Conservation (phyloP, 257 asterid species). For the Solanum tacnaense region DNA sequence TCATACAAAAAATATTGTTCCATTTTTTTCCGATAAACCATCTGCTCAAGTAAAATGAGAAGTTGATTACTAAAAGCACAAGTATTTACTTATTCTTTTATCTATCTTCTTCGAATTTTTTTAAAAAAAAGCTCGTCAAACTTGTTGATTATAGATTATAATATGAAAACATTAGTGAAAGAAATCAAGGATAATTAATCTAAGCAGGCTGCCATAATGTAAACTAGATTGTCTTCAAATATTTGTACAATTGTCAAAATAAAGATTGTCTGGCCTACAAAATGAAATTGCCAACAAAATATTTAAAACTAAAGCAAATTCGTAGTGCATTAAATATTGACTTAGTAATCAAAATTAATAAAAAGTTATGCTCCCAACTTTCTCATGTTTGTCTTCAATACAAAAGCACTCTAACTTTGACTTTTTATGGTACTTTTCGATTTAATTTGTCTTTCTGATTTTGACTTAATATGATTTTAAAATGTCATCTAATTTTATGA, state of each 20-base stretch:
- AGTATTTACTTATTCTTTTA: not conserved
- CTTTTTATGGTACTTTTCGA: too few relatives aligned
- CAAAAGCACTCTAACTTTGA: not conserved
- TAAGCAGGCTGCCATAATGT: not conserved
- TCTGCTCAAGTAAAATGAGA: not conserved
- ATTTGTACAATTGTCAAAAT: not conserved
- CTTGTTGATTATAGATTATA: not conserved
- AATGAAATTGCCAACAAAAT: not conserved
- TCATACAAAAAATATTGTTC: too few relatives aligned
- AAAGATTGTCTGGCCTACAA: not conserved
- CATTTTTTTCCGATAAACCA: not conserved
- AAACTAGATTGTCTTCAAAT: not conserved
- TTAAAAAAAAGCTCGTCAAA: not conserved
- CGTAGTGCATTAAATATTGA: not conserved
- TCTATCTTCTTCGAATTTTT: not conserved
- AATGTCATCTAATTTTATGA: too few relatives aligned
- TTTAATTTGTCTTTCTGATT: too few relatives aligned
- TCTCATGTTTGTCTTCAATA: slow-evolving; percentile 12
- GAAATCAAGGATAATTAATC: not conserved
- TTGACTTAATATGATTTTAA: too few relatives aligned
- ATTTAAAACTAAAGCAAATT: not conserved
- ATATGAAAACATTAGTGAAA: not conserved
- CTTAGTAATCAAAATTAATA: not conserved
- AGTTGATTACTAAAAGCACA: not conserved
- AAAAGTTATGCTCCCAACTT: slow-evolving; percentile 10